phyloP scores from a whole-genome alignment of 805 yeast genomes.

The Phaffomyces opuntiae region DNA sequence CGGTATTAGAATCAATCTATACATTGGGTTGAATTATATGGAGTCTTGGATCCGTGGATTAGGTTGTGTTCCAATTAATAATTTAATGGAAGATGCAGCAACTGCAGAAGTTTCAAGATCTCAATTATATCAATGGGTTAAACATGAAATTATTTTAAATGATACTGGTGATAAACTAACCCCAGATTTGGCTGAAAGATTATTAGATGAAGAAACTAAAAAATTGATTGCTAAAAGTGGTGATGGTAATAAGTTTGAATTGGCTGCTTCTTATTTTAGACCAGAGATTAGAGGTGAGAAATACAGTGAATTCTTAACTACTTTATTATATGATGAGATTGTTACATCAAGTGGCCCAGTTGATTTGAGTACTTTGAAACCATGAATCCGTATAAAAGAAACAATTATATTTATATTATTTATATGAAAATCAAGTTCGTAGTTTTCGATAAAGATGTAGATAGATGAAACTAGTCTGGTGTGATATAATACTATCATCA shows the following conservation, averaged over 20 bases:
- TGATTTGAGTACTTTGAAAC: constrained; percentile 18
- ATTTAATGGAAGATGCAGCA: constrained; percentile 86
- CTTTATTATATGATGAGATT: constrained; percentile 62
- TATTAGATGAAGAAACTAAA: constrained; percentile 57
- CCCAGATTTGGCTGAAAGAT: constrained; percentile 46
- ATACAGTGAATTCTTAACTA: constrained; percentile 71
- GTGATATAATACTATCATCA: no score
- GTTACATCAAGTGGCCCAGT: constrained; percentile 25
- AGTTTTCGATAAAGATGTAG: no score
- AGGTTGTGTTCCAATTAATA: constrained; percentile 83
- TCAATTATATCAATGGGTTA: constrained; percentile 79
- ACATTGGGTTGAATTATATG: constrained; percentile 72
- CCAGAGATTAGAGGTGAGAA: constrained; percentile 67
- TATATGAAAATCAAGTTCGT: no score
- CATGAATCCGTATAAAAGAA: not conserved
- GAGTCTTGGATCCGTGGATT: constrained; percentile 83
- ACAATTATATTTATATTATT: no score
- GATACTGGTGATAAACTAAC: constrained; percentile 56
- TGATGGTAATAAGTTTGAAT: constrained; percentile 52
- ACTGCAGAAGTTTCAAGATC: constrained; percentile 84
- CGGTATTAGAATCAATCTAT: constrained; percentile 66
- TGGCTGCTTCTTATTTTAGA: constrained; percentile 62
- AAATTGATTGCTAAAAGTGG: constrained; percentile 40
- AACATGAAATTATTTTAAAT: constrained; percentile 51
- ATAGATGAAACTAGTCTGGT: no score